Percentiles rank a stretch among this genome's conserved stretches.
phyloP scores from a whole-genome alignment of 1,139 yeast species.

The Sugiyamaella neomexicana region DNA sequence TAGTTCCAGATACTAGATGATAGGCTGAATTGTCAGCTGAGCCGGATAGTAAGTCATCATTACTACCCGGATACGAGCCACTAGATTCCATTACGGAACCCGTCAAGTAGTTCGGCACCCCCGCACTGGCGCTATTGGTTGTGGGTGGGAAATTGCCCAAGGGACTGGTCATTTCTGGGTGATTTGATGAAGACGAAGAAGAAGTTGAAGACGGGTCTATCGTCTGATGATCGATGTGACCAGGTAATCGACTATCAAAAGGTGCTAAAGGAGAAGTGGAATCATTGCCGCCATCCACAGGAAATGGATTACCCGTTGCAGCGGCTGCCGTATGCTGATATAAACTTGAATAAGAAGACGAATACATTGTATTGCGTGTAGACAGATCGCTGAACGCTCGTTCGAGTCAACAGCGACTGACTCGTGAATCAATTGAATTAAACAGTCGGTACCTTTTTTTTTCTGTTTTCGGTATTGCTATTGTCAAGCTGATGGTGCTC shows the following conservation, averaged over 20 bases:
- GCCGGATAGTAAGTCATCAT: conserved; percentile 7
- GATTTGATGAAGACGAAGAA: conserved; percentile 9
- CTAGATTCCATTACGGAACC: not conserved
- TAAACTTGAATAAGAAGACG: conserved; percentile 14
- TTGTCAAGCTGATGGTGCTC: not conserved
- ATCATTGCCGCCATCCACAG: not conserved
- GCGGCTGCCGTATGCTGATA: conserved; percentile 12
- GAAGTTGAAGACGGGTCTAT: conserved; percentile 7
- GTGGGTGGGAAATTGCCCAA: conserved; percentile 10
- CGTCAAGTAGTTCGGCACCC: not conserved
- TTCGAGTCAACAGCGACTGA: not conserved
- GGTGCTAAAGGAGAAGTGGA: conserved; percentile 11
- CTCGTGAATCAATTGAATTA: not conserved
- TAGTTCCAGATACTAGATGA: conserved; percentile 12
- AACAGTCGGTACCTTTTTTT: not conserved
- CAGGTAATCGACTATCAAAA: conserved; percentile 3
- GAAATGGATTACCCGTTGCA: conserved; percentile 8
- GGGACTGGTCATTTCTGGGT: conserved; percentile 10
- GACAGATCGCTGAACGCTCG: not conserved
- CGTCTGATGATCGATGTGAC: conserved; percentile 1
- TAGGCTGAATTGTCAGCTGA: conserved; percentile 4
- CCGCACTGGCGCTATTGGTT: not conserved
- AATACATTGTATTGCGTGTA: conserved; percentile 4
- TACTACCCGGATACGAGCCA: conserved; percentile 3
- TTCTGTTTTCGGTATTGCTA: not conserved